A percentile compares a stretch with the other conserved stretches of the same genome.
Conservation (phyloP, 2,329 filamentous ascomycete genomes). For the Phyllosticta citrichinensis region DNA sequence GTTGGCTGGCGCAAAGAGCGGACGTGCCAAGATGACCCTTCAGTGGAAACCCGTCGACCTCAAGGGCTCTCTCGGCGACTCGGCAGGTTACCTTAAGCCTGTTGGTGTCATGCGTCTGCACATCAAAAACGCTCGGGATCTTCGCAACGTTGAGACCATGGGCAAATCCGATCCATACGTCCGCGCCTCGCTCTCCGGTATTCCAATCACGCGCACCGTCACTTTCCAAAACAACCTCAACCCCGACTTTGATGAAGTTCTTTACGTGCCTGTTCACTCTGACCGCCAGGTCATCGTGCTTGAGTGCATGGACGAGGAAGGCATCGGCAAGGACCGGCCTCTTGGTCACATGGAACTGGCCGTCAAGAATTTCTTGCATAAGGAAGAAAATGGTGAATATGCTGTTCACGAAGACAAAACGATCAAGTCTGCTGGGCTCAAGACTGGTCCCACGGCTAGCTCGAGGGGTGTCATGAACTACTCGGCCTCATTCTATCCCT, state of each 20-base stretch:
- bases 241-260: slow-evolving; percentile 89
- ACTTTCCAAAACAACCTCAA: slow-evolving; percentile 94
- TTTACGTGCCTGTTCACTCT: slow-evolving; percentile 87
- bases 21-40: slow-evolving; percentile 79
- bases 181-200: slow-evolving; percentile 76
- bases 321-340: slow-evolving; percentile 78
- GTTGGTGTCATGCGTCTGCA: slow-evolving; percentile 94
- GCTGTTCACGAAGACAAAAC: slow-evolving; percentile 67
- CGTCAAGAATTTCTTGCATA: slow-evolving; percentile 66
- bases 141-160: slow-evolving; percentile 88
- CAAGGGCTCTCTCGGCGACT: slow-evolving; percentile 63
- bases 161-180: slow-evolving; percentile 96
- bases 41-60: slow-evolving; percentile 95
- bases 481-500: slow-evolving; percentile 82
- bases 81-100: slow-evolving; percentile 82
- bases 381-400: slow-evolving; percentile 74
- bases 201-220: slow-evolving; percentile 85
- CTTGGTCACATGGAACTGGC: slow-evolving; percentile 72
- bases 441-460: slow-evolving; percentile 60
- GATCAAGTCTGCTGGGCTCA: slow-evolving; percentile 55
- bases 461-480: slow-evolving; percentile 75
- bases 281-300: slow-evolving; percentile 71
- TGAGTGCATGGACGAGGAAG: slow-evolving; percentile 96
- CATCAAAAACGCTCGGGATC: slow-evolving; percentile 69
- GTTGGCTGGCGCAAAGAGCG: slow-evolving; percentile 67